Evolutionary conservation across 2,329 filamentous ascomycete species (phyloP), one percentile per base, ranked within the genome.

Genomic region (Pseudogymnoascus sp.): DNA sequence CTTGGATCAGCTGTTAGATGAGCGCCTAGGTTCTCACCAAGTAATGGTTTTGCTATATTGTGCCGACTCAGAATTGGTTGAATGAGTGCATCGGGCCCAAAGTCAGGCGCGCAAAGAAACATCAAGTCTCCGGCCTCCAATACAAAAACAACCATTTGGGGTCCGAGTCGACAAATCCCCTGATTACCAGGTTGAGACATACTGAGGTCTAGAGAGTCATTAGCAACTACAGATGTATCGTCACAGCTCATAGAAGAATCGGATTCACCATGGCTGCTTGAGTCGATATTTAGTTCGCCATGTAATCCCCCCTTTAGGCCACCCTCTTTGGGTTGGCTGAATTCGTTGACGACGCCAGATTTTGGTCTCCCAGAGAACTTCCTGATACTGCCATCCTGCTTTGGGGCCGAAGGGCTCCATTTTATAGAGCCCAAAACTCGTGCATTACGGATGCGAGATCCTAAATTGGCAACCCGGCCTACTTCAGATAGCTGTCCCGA

Each of bases 131-230:
- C 86, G 14, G 84, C 85, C 67, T 90, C 87, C 7, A 97, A 81
- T 21, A 90, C 85, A 14, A 98, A 77, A 3, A 95, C 82, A 14
- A 98, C 78, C 23, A 93, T 79, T 72, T 98, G 92, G n/a, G 91
- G 89, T 11, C 93, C 90, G 63, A 89, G 74, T 2, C 65, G 69
- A 36, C 13, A 14, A 13, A 21, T 57, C n/a, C 11, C 25, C 11
- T 6, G 28, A n/a, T 19, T 13, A 10, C 4, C 16, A 7, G n/a
- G 10, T 34, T 57, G 16, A 57, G 19, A 7, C 51, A 57, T 57
- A 2, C 2, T 34, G 51, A 19, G 51, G 28, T 34, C 28, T 34
- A 16, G 21, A 19, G 51, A 34, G 25, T 13, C 28, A 19, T 21
- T 28, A 36, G n/a, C 51, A 3, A 34, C 28, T 57, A 16, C 14